Evolutionary conservation across 2,329 filamentous ascomycete genomes (phyloP).

Genomic region (Cyphellophora europaea): DNA sequence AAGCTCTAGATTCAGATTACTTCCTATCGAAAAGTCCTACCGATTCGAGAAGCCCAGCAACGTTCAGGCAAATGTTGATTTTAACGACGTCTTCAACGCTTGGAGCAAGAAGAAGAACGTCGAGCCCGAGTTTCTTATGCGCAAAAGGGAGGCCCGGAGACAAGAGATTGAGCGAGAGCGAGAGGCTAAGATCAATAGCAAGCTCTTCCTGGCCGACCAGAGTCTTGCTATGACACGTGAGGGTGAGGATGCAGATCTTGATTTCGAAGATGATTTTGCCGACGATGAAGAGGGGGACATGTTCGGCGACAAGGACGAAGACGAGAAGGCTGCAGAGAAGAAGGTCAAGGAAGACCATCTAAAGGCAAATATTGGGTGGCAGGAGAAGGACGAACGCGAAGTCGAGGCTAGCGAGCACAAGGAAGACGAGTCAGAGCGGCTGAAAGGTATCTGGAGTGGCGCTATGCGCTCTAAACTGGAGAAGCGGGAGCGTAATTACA

Average conservation of each 20-base stretch:
- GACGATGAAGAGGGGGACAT: conserved; percentile 72
- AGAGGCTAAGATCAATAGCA: conserved; percentile 5
- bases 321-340: conserved; percentile 61
- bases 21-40: conserved; percentile 95
- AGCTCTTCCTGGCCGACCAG: conserved; percentile 21
- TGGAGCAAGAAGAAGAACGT: conserved; percentile 4
- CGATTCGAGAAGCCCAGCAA: conserved; percentile 73
- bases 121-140: conserved; percentile 1
- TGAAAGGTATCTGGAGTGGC: conserved; percentile 54
- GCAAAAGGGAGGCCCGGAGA: background rate
- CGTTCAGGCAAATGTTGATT: conserved; percentile 19
- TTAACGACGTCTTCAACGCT: background rate
- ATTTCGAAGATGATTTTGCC: conserved; percentile 69
- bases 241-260: conserved; percentile 53
- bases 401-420: conserved; percentile 58
- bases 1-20: conserved; percentile 56
- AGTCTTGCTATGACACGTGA: conserved; percentile 33
- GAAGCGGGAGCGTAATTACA: conserved; percentile 75
- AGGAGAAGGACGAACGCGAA: conserved; percentile 4
- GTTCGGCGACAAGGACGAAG: conserved; percentile 68
- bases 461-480: conserved; percentile 69
- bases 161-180: background rate
- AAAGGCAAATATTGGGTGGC: conserved; percentile 63
- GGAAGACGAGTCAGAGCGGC: conserved; percentile 58
- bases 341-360: conserved; percentile 71